Percentiles rank a stretch among this genome's conserved stretches.
These are phyloP conservation scores for Geotrichum reessii DNA, from an alignment of 1,139 yeast genomes.

Conservation along the genomic window DNA sequence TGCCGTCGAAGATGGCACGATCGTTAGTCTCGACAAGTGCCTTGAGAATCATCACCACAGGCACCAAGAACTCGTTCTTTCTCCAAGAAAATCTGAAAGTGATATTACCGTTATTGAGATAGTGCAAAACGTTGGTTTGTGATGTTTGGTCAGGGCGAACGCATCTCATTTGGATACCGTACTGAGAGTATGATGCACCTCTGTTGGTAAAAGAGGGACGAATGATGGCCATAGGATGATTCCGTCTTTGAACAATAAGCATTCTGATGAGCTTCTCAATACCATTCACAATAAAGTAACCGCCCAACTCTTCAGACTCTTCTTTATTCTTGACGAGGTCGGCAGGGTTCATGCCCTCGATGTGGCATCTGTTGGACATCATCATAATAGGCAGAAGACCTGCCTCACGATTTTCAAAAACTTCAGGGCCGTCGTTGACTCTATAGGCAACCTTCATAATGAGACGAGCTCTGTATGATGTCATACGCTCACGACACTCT, in stretches of 20 bases:
- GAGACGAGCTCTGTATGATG: slow-evolving; percentile 44
- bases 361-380: slow-evolving; percentile 82
- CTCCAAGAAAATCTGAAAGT: slow-evolving; percentile 97
- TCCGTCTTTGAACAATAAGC: slow-evolving; percentile 96
- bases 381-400: slow-evolving; percentile 92
- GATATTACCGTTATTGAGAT: slow-evolving; percentile 91
- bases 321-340: slow-evolving; percentile 75
- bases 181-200: slow-evolving; percentile 84
- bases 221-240: slow-evolving; percentile 95
- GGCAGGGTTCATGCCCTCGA: slow-evolving; percentile 73
- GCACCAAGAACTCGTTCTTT: slow-evolving; percentile 89
- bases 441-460: slow-evolving; percentile 75
- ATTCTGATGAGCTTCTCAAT: slow-evolving; percentile 92
- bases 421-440: slow-evolving; percentile 76
- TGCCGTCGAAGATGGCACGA: slow-evolving; percentile 91
- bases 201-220: slow-evolving; percentile 93
- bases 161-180: slow-evolving; percentile 88
- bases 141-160: slow-evolving; percentile 97
- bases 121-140: slow-evolving; percentile 93
- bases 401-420: slow-evolving; percentile 76
- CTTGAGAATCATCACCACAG: slow-evolving; percentile 86
- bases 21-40: slow-evolving; percentile 89
- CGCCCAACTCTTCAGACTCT: slow-evolving; percentile 95
- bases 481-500: slow-evolving; percentile 80
- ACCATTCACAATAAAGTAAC: slow-evolving; percentile 95